Evolutionary conservation across 352 stramenopile genomes (phyloP).

Genomic region (Phytophthora syringae): DNA sequence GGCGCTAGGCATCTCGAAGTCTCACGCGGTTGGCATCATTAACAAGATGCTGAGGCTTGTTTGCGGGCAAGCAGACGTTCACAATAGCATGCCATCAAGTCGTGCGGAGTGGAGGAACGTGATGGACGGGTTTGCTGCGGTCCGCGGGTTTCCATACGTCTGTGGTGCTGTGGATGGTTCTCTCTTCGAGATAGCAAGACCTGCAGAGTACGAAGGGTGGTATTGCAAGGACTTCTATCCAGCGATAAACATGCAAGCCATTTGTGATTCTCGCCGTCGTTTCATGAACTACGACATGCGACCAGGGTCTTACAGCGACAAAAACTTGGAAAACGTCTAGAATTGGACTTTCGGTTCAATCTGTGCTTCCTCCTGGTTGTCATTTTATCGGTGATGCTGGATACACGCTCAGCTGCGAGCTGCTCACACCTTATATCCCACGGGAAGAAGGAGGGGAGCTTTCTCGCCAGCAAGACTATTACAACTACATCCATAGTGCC

Average conservation of each 20-base stretch:
- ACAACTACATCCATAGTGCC: slow-evolving; percentile 4
- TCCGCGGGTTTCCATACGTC: neutral
- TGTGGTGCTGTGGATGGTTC: neutral
- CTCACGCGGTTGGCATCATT: neutral
- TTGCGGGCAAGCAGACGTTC: neutral
- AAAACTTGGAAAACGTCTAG: neutral
- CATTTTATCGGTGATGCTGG: slow-evolving; percentile 1
- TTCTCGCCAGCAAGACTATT: neutral
- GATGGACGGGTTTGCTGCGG: neutral
- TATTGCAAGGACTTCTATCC: slow-evolving; percentile 6
- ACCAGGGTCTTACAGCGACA: neutral
- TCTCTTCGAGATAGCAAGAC: too few species aligned
- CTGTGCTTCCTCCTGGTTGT: neutral
- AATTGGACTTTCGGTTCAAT: neutral
- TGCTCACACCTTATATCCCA: neutral
- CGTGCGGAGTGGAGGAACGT: neutral
- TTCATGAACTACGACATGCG: slow-evolving; percentile 4
- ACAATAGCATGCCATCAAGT: neutral
- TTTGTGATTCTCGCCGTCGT: neutral
- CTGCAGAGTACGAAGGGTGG: slow-evolving; percentile 5
- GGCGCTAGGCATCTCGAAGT: slow-evolving; percentile 3
- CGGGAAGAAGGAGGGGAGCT: too few species aligned
- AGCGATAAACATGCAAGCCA: slow-evolving; percentile 3
- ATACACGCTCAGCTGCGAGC: neutral
- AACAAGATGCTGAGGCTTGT: neutral